These are phyloP conservation scores for Crataegus laevigata DNA, from an alignment of 306 rosid genomes.

Conservation along the genomic window DNA sequence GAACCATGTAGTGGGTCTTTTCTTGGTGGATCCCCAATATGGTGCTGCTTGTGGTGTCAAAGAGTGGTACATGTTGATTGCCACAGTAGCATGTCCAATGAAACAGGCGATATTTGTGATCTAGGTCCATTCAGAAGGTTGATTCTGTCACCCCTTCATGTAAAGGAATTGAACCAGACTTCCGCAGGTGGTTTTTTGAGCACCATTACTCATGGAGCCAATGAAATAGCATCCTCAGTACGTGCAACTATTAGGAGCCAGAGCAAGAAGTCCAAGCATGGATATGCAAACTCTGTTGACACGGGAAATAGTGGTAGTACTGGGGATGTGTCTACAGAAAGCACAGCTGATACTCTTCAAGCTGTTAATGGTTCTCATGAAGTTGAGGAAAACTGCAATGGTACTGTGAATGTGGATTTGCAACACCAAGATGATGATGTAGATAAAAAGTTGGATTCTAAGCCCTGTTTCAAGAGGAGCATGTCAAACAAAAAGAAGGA, in stretches of 20 bases:
- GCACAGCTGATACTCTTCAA: constrained; percentile 54
- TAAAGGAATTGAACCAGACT: constrained; percentile 54
- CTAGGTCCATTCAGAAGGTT: constrained; percentile 82
- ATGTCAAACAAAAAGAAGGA: constrained; percentile 63
- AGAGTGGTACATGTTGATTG: constrained; percentile 93
- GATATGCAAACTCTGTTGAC: constrained; percentile 45
- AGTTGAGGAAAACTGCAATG: constrained; percentile 46
- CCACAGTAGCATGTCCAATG: constrained; percentile 68
- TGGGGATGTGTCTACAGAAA: constrained; percentile 62
- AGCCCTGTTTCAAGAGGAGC: constrained; percentile 39
- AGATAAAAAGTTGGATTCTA: constrained; percentile 47
- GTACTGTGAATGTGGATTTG: constrained; percentile 35
- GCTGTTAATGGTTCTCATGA: constrained; percentile 51
- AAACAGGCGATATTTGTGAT: constrained; percentile 90
- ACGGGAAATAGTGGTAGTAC: constrained; percentile 53
- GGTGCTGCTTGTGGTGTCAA: constrained; percentile 99
- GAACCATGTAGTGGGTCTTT: constrained; percentile 91
- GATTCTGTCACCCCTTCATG: constrained; percentile 74
- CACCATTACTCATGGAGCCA: constrained; percentile 93
- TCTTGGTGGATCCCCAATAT: constrained; percentile 96
- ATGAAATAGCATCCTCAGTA: constrained; percentile 90
- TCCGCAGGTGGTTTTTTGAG: constrained; percentile 69
- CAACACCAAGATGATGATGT: constrained; percentile 54
- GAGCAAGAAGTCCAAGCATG: constrained; percentile 77
- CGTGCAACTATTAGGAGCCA: constrained; percentile 87